These are phyloP conservation scores for Termitomyces sp. DNA, from an alignment of 768 basidiomycete genomes.

Conservation along the genomic window DNA sequence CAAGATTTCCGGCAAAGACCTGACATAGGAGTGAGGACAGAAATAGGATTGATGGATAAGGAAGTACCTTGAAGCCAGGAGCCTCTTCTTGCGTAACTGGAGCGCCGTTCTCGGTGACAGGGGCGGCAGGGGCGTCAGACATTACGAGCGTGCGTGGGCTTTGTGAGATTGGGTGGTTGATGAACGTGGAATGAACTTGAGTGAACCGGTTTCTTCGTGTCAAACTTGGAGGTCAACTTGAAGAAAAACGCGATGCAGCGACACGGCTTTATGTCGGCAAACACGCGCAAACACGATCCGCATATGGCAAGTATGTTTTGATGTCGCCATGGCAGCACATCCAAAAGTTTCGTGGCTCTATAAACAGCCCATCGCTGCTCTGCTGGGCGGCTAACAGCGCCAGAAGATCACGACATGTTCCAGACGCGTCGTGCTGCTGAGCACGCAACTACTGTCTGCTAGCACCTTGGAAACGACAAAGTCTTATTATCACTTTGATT, in stretches of 20 bases:
- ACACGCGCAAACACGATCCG: slow-evolving; percentile 25
- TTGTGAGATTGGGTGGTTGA: slow-evolving; percentile 45
- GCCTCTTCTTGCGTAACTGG: slow-evolving; percentile 76
- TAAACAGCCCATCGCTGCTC: neutral
- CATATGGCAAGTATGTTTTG: slow-evolving; percentile 21
- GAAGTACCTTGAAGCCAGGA: slow-evolving; percentile 71
- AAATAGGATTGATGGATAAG: slow-evolving; percentile 15
- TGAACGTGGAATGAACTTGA: slow-evolving; percentile 55
- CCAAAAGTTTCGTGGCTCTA: neutral
- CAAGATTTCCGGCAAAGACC: slow-evolving; percentile 96
- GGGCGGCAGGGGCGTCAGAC: slow-evolving; percentile 90
- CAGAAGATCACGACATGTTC: too few relatives aligned
- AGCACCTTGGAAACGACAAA: neutral
- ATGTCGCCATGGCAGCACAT: slow-evolving; percentile 37
- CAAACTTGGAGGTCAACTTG: slow-evolving; percentile 72
- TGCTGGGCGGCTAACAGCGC: neutral
- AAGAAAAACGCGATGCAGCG: slow-evolving; percentile 25
- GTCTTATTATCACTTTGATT: neutral
- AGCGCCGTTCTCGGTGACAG: slow-evolving; percentile 80
- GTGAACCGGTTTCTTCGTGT: slow-evolving; percentile 82
- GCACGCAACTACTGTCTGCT: too few relatives aligned
- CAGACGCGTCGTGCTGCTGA: neutral
- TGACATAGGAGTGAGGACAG: slow-evolving; percentile 24
- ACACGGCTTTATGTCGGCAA: slow-evolving; percentile 31
- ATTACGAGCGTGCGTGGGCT: slow-evolving; percentile 56